Evolutionary conservation across 768 basidiomycete genomes (phyloP), one percentile per base, ranked within the genome.

Genomic region (Pisolithus sp.): DNA sequence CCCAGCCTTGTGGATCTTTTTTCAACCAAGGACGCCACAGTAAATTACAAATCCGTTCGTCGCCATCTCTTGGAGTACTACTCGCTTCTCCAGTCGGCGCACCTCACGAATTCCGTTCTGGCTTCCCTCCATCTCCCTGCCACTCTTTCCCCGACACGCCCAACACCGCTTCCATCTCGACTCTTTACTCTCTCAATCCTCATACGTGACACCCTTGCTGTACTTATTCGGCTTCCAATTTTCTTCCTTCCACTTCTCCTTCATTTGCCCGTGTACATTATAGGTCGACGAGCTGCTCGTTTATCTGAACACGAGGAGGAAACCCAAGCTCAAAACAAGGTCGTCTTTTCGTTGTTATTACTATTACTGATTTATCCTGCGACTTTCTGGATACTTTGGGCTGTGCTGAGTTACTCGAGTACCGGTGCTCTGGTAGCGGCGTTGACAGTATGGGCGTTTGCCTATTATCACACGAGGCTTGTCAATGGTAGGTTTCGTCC

Each of bases 271-370:
- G 83, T 88, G 43, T 98, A 98, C 69, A 69, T 84, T 53, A 83
- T 95, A 74, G 86, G 82, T 12, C 76, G 83, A 28, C 61, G 85
- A 48, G 92, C 90, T 42, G 88, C 86, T 18, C 71, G 78, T 43
- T 71, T 95, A 36, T 83, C 79, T 34, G 78, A 87, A 61, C 82
- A 92, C 54, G 93, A 97, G 65, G 86, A 97, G 67, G 95, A 97
- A 67, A 87, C 91, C 10, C 86, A 91, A 67, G 96, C 95, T 41
- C 94, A 98, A 76, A 98, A 92, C 75, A 99, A 99, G 75, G 81
- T 96, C 42, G 84, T 89, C 12, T 85, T 95, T 59, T 93, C 93
- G 2, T 61, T 95, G 34, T 67, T 96, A 49, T 80, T 87, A 37
- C 69, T 87, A 52, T 62, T 90, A 50, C 62, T 82, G 56, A 83